Evolutionary conservation across 805 yeast species (phyloP).

Genomic region (Myxozyma monticola): DNA sequence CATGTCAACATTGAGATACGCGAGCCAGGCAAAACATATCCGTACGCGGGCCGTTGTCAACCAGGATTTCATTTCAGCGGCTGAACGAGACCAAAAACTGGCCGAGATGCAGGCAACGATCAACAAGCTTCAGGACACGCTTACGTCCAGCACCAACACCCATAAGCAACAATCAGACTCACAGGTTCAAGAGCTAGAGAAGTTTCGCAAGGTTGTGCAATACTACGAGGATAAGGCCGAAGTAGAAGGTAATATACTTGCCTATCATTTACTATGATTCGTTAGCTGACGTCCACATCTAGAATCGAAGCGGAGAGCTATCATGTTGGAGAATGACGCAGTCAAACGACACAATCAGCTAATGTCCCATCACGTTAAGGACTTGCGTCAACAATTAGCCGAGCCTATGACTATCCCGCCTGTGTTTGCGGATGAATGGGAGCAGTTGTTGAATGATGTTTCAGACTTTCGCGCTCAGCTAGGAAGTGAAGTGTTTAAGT

Average conservation of each 20-base stretch:
- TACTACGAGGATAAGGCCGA: constrained; percentile 39
- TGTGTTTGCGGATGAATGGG: no score
- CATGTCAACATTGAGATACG: constrained; percentile 71
- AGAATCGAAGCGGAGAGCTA: constrained; percentile 38
- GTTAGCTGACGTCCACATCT: constrained; percentile 8
- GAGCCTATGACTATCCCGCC: no score
- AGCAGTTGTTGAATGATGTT: no score
- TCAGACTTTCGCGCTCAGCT: no score
- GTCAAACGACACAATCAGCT: constrained; percentile 36
- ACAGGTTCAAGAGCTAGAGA: constrained; percentile 35
- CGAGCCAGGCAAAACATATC: constrained; percentile 71
- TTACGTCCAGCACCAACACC: constrained; percentile 24
- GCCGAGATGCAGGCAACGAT: constrained; percentile 45
- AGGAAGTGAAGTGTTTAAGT: no score
- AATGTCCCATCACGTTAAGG: constrained; percentile 35
- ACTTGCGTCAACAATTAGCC: no score
- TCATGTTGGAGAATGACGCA: constrained; percentile 35
- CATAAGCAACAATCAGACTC: constrained; percentile 33
- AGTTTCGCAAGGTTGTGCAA: constrained; percentile 34
- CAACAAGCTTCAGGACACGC: constrained; percentile 35
- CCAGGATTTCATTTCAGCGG: constrained; percentile 43
- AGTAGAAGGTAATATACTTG: constrained; percentile 13
- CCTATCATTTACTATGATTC: not conserved
- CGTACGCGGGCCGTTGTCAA: constrained; percentile 62
- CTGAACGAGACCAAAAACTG: constrained; percentile 43